These are phyloP conservation scores for Phytophthora ohioensis DNA, from an alignment of 352 stramenopile species.

Conservation along the genomic window DNA sequence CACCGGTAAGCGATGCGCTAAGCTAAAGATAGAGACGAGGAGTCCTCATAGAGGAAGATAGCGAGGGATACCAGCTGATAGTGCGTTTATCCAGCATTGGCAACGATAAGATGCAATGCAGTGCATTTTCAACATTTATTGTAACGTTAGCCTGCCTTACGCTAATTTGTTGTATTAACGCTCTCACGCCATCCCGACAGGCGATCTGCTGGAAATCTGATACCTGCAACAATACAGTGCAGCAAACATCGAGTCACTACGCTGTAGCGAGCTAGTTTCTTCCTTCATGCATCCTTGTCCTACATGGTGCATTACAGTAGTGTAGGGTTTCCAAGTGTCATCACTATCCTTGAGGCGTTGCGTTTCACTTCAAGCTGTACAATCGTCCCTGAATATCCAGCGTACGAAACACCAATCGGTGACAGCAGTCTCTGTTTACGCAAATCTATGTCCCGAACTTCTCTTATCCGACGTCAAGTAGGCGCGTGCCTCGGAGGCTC, in stretches of 20 bases:
- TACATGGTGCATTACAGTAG: background rate
- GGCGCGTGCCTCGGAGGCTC: constrained; percentile 21
- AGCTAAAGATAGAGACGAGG: constrained; percentile 14
- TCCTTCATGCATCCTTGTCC: too few relatives aligned
- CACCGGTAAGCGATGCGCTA: constrained; percentile 36
- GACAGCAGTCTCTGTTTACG: constrained; percentile 16
- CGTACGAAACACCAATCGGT: constrained; percentile 12
- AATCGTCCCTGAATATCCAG: background rate
- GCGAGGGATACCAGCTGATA: background rate
- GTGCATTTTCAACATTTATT: constrained; percentile 9
- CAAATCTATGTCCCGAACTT: constrained; percentile 18
- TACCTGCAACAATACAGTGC: too few relatives aligned
- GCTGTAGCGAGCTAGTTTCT: too few relatives aligned
- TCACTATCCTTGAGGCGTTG: background rate
- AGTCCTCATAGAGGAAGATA: constrained; percentile 21
- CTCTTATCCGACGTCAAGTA: constrained; percentile 23
- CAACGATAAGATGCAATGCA: constrained; percentile 20
- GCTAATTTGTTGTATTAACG: too few relatives aligned
- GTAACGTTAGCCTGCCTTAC: too few relatives aligned
- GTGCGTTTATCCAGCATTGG: constrained; percentile 12
- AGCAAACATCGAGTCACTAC: too few relatives aligned
- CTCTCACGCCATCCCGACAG: too few relatives aligned
- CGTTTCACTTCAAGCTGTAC: background rate
- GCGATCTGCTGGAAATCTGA: too few relatives aligned
- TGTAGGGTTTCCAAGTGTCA: background rate